Percentiles rank a stretch among this genome's conserved stretches.
phyloP scores from a whole-genome alignment of 345 rosid species.

The Brassica incana region DNA sequence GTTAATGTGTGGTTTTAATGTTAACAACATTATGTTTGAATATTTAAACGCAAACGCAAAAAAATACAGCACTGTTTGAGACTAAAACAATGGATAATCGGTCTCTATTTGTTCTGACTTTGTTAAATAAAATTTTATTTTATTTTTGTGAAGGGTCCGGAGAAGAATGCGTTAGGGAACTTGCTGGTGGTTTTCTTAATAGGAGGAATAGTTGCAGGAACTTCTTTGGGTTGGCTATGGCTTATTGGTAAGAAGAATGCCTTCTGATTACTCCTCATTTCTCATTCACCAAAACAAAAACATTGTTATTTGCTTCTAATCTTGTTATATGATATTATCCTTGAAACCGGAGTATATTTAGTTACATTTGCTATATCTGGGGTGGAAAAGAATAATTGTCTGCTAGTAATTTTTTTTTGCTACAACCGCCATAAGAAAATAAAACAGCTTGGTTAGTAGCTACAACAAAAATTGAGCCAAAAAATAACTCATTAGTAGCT shows the following conservation, averaged over 20 bases:
- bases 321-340: background rate
- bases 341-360: background rate
- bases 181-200: constrained; percentile 61
- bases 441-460: no score
- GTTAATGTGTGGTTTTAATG: background rate
- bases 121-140: background rate
- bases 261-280: constrained; percentile 37
- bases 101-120: background rate
- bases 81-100: background rate
- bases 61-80: background rate
- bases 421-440: background rate
- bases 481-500: no score
- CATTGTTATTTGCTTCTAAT: background rate
- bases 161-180: constrained; percentile 90
- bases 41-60: background rate
- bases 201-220: constrained; percentile 77
- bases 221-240: constrained; percentile 85
- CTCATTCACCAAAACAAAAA: background rate
- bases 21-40: background rate
- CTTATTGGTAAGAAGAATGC: constrained; percentile 67
- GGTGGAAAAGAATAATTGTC: background rate
- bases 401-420: background rate
- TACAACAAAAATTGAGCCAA: no score
- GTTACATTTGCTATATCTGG: background rate
- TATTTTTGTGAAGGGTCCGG: constrained; percentile 67